Evolutionary conservation across 352 stramenopile species (phyloP), one percentile per base, ranked within the genome.

Genomic region (Phytopythium kandeliae): DNA sequence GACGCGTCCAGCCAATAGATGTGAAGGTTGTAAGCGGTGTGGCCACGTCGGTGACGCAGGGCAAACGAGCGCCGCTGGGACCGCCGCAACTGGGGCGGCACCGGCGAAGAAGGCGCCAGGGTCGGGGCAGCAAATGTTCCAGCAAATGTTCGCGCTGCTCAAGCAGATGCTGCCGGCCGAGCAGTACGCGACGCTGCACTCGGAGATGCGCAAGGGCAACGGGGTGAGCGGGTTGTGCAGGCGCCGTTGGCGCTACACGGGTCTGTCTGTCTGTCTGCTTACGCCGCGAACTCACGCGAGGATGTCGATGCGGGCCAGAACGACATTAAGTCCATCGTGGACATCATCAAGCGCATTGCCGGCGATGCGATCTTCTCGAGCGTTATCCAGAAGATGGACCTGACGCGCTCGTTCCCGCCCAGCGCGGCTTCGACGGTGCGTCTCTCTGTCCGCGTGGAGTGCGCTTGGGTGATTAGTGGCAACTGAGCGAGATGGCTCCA

Each of bases 341-440:
- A 94, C 40, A 90, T 91, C 51, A 89, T 94, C 69, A 94, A 94
- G 69, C 75, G 81, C 15, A 87, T 87, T 51, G 74, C 78, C 0
- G 84, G 84, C 43, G 80, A 92, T 53, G 69, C 80, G 1, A 92
- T 90, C 48, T 90, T 92, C 52, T 77, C 76, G 6, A 86, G 63
- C 17, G 66, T 94, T 13, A 89, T 87, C 45, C 84, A 94, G 64
- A 86, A 90, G 50, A 86, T 94, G 62, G 77, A 92, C 25, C 63
- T 91, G 16, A 79, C 81, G 12, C 62, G 76, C 21, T 83, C 78
- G 8, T 79, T 87, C 50, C 78, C 76, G 8, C 58, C 63, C 11
- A 61, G 35, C n/a, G 16, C 45, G 4, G 48, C 64, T 11, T 28
- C 55, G 13, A 53, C 55, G 22, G 72, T 77, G 52, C 42, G 51